These are phyloP conservation scores for Voacanga thouarsii DNA, from an alignment of 257 asterid genomes.

Conservation along the genomic window DNA sequence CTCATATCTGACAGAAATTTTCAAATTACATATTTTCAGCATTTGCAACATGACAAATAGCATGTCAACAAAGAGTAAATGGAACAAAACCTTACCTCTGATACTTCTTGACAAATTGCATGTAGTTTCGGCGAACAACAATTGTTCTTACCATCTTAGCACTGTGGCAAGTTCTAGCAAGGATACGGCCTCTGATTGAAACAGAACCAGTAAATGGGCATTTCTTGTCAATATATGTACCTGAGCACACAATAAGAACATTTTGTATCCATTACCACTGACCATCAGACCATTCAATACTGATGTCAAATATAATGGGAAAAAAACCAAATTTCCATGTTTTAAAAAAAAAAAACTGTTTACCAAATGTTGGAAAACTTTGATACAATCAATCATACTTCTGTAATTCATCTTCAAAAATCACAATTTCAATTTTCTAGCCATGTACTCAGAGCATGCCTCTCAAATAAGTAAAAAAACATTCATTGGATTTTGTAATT, in stretches of 20 bases:
- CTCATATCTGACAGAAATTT: constrained; percentile 47
- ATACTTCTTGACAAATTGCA: constrained; percentile 76
- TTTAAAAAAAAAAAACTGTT: too few relatives aligned
- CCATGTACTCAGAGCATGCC: too few relatives aligned
- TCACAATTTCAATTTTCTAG: too few relatives aligned
- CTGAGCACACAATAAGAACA: constrained; percentile 22
- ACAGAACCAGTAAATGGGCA: constrained; percentile 79
- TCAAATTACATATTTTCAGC: not conserved
- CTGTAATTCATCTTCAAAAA: too few relatives aligned
- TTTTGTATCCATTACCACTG: too few relatives aligned
- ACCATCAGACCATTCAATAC: not conserved
- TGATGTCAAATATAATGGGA: too few relatives aligned
- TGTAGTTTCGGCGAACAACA: constrained; percentile 65
- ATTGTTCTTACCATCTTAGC: constrained; percentile 84
- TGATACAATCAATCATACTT: too few relatives aligned
- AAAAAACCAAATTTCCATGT: too few relatives aligned
- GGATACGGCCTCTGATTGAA: constrained; percentile 81
- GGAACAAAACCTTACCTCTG: constrained; percentile 38
- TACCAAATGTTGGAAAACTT: too few relatives aligned
- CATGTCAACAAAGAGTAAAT: too few relatives aligned
- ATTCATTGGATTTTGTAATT: too few relatives aligned
- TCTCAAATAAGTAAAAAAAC: too few relatives aligned
- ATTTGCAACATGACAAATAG: not conserved
- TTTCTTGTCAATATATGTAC: constrained; percentile 73
- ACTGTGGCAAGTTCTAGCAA: constrained; percentile 87